Evolutionary conservation across 768 basidiomycete genomes (phyloP), one percentile per base, ranked within the genome.

Genomic region (Lentinula guzmanii): DNA sequence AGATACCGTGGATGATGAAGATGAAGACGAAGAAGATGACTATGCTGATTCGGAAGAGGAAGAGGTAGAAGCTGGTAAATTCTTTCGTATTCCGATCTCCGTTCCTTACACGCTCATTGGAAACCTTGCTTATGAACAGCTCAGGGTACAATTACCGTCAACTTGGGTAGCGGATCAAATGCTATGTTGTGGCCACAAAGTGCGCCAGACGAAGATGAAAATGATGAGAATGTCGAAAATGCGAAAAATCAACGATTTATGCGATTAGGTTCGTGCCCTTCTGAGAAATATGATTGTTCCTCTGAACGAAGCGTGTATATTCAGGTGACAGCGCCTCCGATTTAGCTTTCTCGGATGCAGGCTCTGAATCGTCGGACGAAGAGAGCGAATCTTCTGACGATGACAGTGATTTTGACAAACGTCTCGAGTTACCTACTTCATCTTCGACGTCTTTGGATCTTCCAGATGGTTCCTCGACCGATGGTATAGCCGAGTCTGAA

Each of bases 181-280:
- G 95, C 91, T 0, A 81, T 90, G 57, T 79, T 94, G 53, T 97
- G 92, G 93, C 91, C 93, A 1, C 76, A 74, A 53, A 77, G 82
- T 4, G 81, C 84, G 10, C 81, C 86, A 51, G 84, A 85, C 42
- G 86, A 85, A 11, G 87, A 86, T 18, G 78, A 85, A 34, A 82
- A 86, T 15, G 80, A 84, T 10, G 83, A 87, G 43, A 80, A 79
- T 33, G 77, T 86, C n/a, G 83, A 82, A 64, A 79, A 76, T 62
- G 84, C 75, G 66, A 78, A 76, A 62, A 92, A 91, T 68, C 84
- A 83, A 62, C 79, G 87, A 46, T 84, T 89, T 61, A 86, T 91
- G 83, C 83, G 92, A 45, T 76, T 94, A 63, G 91, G 91, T 89
- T 64, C 53, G 73, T 56, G 52, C 28, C 28, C 28, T 34, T 58